Evolutionary conservation across 192 early-diverging fungal genomes (phyloP), one percentile per base, ranked within the genome.

Genomic region (Umbelopsis vinacea): DNA sequence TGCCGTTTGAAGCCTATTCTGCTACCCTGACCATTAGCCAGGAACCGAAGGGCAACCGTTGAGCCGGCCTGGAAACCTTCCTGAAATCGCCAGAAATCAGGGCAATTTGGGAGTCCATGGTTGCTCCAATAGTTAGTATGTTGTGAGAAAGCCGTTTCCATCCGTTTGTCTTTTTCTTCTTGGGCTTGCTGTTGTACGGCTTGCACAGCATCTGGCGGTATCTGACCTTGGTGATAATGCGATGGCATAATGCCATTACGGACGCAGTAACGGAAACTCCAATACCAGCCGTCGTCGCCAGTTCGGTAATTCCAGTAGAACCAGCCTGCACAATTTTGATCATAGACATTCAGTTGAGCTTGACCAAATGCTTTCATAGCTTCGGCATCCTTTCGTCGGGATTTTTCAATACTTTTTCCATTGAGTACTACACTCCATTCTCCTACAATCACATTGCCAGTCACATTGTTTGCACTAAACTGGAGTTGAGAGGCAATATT

Each of bases 271-370:
- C 60, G 35, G 35, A 75, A 66, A 21, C 67, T 69, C 48, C 69
- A 75, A 21, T 50, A 46, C 60, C 69, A 70, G 4, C 40, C 52
- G 46, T 75, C 74, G 53, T 75, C 68, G 21, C 37, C 60, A 0
- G 69, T 71, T 46, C 67, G 33, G 29, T 75, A 75, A 15, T 46
- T 75, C 57, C 68, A 75, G 35, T 71, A 75, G 35, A 75, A 75
- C 12, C 46, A 38, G 12, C 68, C 74, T 52, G 74, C 69, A 19
- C 68, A 38, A 19, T 29, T 52, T 23, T 66, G 4, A 33, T 75
- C 43, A 8, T 43, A 75, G 11, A 69, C 48, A 23, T n/a, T 22
- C 40, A 0, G 24, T 46, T 73, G 63, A 2, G 14, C 37, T 35
- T 67, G 40, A 7, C 71, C 71, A 53, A 73, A 73, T 29, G 23